Evolutionary conservation across 177 flowering plant genomes (phyloP), one percentile per base, ranked within the genome.

Genomic region (Vitis hybrid): DNA sequence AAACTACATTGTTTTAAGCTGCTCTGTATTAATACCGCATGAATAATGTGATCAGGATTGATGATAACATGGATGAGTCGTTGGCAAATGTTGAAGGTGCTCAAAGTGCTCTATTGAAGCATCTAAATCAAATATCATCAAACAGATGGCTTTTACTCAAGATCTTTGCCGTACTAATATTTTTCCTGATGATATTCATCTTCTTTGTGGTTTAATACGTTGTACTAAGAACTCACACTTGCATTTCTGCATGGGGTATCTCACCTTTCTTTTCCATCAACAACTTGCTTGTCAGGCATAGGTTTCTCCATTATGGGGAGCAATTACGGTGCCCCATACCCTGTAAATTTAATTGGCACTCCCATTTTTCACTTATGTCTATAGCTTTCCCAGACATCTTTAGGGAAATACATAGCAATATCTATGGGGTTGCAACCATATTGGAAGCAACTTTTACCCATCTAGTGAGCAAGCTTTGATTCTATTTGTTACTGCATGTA

Each of bases 61-160:
- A 93, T 73, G 98, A 93, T 62, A 85, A 93, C 82, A 88, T 90
- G 98, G 97, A 90, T 4, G 95, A 91, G 70, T 81, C 98, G 19
- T 74, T 93, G 77, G 67, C 84, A 54, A 87, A 93, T 76, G 95
- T 91, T 34, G 95, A 93, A 77, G 88, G 90, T 68, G 97, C 97
- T 60, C 84, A 82, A 26, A 75, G 82, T 79, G 84, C 97, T 68
- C 83, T 93, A 34, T 67, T 93, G 76, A 91, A 84, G 83, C 85
- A 91, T 83, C 84, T 93, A 45, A 85, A 74, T 62, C 77, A 62
- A 34, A 89, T 90, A 69, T 90, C 97, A 69, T 91, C 98, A 56
- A 90, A 89, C 79, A 82, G 97, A 83, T 90, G 91, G 90, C 95
- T 91, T 70, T 56, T 93, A 65, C 83, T 91, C 76, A 91, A 93